Evolutionary conservation across 164 flowering plant genomes (phyloP).

Genomic region (Chimonanthus praecox): DNA sequence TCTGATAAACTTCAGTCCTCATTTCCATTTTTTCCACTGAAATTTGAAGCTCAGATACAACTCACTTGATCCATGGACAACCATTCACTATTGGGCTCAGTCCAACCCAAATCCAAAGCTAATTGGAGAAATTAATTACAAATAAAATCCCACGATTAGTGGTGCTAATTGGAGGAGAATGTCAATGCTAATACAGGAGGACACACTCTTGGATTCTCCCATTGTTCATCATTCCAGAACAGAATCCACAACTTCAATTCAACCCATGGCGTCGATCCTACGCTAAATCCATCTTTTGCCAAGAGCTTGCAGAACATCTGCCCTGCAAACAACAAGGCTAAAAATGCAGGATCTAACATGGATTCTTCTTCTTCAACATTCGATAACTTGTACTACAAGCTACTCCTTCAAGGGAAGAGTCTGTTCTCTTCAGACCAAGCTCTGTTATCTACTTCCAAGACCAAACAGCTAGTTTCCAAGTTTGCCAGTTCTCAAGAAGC

Average conservation of each 20-base stretch:
- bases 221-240: constrained; percentile 81
- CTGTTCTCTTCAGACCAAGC: constrained; percentile 79
- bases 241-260: constrained; percentile 72
- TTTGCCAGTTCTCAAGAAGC: constrained; percentile 45
- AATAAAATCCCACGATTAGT: not conserved
- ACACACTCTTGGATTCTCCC: constrained; percentile 84
- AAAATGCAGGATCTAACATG: constrained; percentile 53
- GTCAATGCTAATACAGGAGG: constrained; percentile 45
- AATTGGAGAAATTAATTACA: too few species aligned
- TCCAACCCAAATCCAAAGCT: too few species aligned
- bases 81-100: too few species aligned
- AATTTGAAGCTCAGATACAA: too few species aligned
- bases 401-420: constrained; percentile 53
- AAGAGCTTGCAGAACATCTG: constrained; percentile 45
- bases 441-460: constrained; percentile 35
- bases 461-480: constrained; percentile 46
- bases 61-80: too few species aligned
- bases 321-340: constrained; percentile 51
- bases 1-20: too few species aligned
- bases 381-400: constrained; percentile 68
- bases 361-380: constrained; percentile 46
- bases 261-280: constrained; percentile 52
- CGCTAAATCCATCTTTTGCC: constrained; percentile 52
- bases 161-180: constrained; percentile 1
- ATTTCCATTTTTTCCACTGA: too few species aligned